Base-by-base conservation (phyloP, 495 filamentous ascomycete genomes). In the Endocarpon pusillum region DNA sequence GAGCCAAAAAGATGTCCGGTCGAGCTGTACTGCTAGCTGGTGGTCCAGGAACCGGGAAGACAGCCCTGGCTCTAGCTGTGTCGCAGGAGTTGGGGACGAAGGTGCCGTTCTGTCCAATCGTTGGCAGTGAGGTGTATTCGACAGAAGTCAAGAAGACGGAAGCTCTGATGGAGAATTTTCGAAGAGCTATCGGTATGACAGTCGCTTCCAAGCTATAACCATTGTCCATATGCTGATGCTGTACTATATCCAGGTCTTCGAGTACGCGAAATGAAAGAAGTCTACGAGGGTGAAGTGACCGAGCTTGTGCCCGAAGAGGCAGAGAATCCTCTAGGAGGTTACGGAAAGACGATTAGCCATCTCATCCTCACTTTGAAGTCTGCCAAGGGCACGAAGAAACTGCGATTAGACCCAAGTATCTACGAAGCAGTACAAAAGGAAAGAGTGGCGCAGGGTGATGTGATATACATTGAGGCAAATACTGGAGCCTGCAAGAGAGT, bases 391-490 rank as follows among this genome's bases (percentile, higher is more conserved):
- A 89, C 84, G 40, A 97, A 97, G 70, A 96, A 94, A 64, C 67
- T 97, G 38, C 76, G 87, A 24, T 63, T 97, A 23, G 89, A 97
- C 49, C 89, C 89, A 3, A 91, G 81, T 51, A 94, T 97, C 49
- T 97, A 96, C 66, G 89, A 97, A 58, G 87, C 86, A 20, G 89
- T 97, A 41, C 91, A 94, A 57, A 94, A 94, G 63, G 89, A 97
- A 65, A 67, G 86, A 12, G 89, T 97, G 32, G 79, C 84, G 0
- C 77, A 94, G 11, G 89, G 89, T 47, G 89, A 97, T 48, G 87
- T 97, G 42, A 83, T 97, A 55, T 96, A 94, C 59, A 94, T 97
- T 42, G 89, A 97, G 64, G 86, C 86, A 29, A 94, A 94, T 58
- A 96, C 89, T 4, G 89, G 89, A 35, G 81, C 89, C 24, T 92